phyloP scores from a whole-genome alignment of 345 rosid species.

The Euphorbia peplus region DNA sequence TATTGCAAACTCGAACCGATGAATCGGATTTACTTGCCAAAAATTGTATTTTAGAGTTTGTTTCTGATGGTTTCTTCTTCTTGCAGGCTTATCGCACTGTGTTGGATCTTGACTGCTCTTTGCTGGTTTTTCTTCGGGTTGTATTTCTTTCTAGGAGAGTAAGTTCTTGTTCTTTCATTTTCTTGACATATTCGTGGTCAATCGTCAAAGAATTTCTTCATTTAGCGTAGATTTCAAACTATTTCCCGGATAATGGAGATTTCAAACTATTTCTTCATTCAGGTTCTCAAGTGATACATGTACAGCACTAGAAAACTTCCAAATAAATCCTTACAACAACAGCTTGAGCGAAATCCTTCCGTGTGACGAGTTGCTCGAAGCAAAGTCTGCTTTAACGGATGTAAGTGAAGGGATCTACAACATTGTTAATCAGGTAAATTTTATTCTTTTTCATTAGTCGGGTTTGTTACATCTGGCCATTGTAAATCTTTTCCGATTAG shows the following conservation, averaged over 20 bases:
- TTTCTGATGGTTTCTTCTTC: background rate
- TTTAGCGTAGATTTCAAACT: too few species aligned
- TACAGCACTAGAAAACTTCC: slow-evolving; percentile 52
- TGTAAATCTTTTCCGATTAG: too few species aligned
- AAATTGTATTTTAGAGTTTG: background rate
- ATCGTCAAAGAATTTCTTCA: too few species aligned
- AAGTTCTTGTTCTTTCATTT: slow-evolving; percentile 17
- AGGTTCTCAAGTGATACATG: slow-evolving; percentile 64
- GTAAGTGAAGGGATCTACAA: slow-evolving; percentile 52
- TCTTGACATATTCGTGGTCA: background rate
- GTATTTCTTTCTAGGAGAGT: slow-evolving; percentile 54
- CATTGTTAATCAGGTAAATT: slow-evolving; percentile 44
- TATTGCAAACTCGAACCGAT: background rate
- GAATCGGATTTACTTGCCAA: too few species aligned
- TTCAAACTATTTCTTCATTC: too few species aligned
- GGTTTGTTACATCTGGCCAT: too few species aligned
- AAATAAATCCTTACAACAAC: slow-evolving; percentile 52
- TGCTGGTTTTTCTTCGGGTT: slow-evolving; percentile 63
- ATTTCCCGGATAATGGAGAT: too few species aligned
- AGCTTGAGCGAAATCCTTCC: slow-evolving; percentile 69
- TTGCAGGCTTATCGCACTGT: slow-evolving; percentile 47
- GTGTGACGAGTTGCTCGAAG: slow-evolving; percentile 51
- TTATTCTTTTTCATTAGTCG: background rate
- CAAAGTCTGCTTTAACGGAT: slow-evolving; percentile 39
- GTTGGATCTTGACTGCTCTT: slow-evolving; percentile 60